Evolutionary conservation across 2,329 filamentous ascomycete genomes (phyloP).

Genomic region (Fusarium coicis): DNA sequence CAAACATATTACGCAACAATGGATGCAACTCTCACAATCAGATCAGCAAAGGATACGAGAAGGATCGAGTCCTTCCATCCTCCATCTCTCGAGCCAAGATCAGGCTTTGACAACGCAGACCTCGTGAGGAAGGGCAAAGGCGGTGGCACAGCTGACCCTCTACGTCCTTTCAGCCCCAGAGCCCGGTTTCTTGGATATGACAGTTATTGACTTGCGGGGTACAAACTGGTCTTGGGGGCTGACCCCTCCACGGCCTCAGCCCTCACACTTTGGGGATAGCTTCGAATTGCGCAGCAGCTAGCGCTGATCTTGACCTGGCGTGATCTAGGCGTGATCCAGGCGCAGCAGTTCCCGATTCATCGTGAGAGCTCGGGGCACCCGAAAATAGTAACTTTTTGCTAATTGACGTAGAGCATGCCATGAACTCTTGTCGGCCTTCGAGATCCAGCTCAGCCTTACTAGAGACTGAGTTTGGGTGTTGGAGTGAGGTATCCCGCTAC

Average conservation of each 20-base stretch:
- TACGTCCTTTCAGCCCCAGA: constrained; percentile 11
- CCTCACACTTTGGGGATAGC: neutral
- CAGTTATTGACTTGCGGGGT: constrained; percentile 4
- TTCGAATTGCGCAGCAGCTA: constrained; percentile 1
- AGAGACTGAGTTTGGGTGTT: neutral
- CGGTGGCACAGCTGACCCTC: constrained; percentile 29
- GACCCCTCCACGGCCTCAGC: constrained; percentile 15
- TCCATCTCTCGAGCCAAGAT: neutral
- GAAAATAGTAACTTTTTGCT: constrained; percentile 21
- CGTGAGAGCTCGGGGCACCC: constrained; percentile 2
- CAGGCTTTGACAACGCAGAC: neutral
- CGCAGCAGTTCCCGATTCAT: constrained; percentile 14
- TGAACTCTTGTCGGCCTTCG: neutral
- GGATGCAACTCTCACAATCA: neutral
- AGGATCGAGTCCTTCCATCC: constrained; percentile 3
- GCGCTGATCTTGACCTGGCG: constrained; percentile 5
- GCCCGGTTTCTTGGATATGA: neutral
- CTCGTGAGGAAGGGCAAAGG: neutral
- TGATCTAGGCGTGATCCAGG: constrained; percentile 3
- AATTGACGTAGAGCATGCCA: neutral
- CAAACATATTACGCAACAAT: neutral
- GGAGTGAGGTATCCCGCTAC: neutral
- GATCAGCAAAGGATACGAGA: constrained; percentile 14
- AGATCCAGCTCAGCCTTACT: constrained; percentile 21
- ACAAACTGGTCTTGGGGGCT: constrained; percentile 1